Evolutionary conservation across 2,329 filamentous ascomycete species (phyloP), one percentile per base, ranked within the genome.

Genomic region (Xylaria arbuscula): DNA sequence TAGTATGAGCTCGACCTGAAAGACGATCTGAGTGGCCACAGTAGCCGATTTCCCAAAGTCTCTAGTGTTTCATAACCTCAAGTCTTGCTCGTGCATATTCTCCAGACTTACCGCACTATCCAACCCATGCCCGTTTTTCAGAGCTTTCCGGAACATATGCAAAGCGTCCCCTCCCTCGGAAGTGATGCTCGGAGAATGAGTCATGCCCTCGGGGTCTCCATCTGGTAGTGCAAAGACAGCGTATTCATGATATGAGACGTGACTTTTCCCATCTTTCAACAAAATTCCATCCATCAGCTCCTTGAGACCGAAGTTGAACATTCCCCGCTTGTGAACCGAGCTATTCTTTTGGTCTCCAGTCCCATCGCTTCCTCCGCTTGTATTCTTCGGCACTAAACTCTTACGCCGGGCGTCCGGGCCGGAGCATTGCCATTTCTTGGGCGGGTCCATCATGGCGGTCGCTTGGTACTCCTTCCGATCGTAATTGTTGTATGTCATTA

Each of bases 161-260:
- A 76, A 47, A 11, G 69, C 76, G 11, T 77, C 75, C 19, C 74
- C 71, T 19, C 72, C 75, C 7, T 75, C 70, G 17, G 72, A 72
- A 75, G 77, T 77, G 68, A 77, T 75, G 38, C 76, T 77, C 11
- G 76, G 74, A 5, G 75, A 75, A 22, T 72, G 73, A 47, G 64
- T 62, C 66, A 75, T 73, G 24, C 67, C 68, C 17, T 72, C 65
- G 5, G 60, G 61, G 45, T 70, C 70, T n/a, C 32, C 64, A 5
- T 62, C 70, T 10, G 73, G 74, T 17, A 73, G 70, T 9, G 71
- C 61, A 56, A 75, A 77, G 22, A 77, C 75, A 36, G 76, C 76
- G 57, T 77, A 78, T 53, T 78, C 76, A 58, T 78, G 76, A 48
- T 78, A 78, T 6, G 76, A 76, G 28, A 76, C 74, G 6, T 65